A percentile compares a stretch with the other conserved stretches of the same genome.
These are phyloP conservation scores for Myxozyma vanderwaltii DNA, from an alignment of 805 yeast genomes.

Conservation along the genomic window DNA sequence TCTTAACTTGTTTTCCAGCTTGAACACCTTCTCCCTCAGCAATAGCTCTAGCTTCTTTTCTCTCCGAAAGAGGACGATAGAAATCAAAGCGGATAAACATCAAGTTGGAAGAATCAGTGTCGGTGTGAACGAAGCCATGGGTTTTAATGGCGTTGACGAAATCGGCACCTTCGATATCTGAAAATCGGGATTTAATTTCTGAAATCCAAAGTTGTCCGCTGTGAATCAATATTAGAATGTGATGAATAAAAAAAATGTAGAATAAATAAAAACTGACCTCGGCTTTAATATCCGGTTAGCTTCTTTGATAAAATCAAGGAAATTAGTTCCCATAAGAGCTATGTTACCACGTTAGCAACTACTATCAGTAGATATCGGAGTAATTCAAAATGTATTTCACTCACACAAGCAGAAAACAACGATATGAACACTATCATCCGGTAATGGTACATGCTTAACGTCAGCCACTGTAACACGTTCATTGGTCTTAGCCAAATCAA, in stretches of 20 bases:
- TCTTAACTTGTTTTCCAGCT: conserved; percentile 40
- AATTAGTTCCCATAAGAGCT: conserved; percentile 94
- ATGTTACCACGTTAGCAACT: not conserved
- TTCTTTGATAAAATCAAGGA: conserved; percentile 86
- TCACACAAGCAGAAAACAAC: conserved; percentile 83
- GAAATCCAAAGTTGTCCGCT: conserved; percentile 97
- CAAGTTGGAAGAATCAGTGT: conserved; percentile 81
- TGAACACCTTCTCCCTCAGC: conserved; percentile 55
- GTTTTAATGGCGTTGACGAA: conserved; percentile 77
- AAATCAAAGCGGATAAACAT: conserved; percentile 96
- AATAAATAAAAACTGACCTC: conserved; percentile 7
- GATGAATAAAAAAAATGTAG: no score
- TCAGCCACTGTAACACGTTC: conserved; percentile 95
- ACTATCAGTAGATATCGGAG: not conserved
- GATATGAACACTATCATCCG: conserved; percentile 74
- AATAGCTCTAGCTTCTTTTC: conserved; percentile 52
- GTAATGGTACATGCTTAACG: conserved; percentile 83
- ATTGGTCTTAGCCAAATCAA: conserved; percentile 88
- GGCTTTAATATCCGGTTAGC: conserved; percentile 86
- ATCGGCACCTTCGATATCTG: conserved; percentile 58
- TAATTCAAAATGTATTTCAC: not conserved
- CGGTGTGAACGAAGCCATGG: conserved; percentile 83
- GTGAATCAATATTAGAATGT: not conserved
- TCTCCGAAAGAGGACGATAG: conserved; percentile 62
- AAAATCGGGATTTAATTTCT: conserved; percentile 90